Evolutionary conservation across 306 rosid genomes (phyloP), one percentile per base, ranked within the genome.

Genomic region (Urtica urens): DNA sequence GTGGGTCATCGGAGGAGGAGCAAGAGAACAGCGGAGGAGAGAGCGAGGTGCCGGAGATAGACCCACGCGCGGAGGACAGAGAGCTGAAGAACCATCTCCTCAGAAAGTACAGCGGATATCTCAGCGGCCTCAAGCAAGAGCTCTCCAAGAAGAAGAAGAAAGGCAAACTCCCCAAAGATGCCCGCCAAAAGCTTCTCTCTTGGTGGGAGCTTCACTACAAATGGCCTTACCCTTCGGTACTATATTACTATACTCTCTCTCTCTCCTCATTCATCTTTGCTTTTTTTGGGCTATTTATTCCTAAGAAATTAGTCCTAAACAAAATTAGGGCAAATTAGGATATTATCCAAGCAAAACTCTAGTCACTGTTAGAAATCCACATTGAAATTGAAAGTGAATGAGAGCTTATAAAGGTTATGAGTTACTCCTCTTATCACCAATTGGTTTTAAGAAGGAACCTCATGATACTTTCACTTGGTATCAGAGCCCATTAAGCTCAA

Each of bases 221-320:
- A 64, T 92, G 99, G 99, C 99, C 99, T 3, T 92, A 92, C 57
- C 99, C 99, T 60, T 92, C 96, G 49, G 99, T 90, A 77, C n/a
- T 25, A 64, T 26, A 26, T 18, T 9, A 7, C 6, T 16, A 35
- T 22, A 10, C n/a, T 0, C 26, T 2, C 0, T 2, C 12, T 31
- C 33, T 15, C 17, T 1, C 13, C 17, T 0, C 24, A 15, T 25
- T 8, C n/a, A 10, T 46, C 16, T n/a, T n/a, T n/a, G n/a, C n/a
- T n/a, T n/a, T n/a, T n/a, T n/a, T n/a, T n/a, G n/a, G n/a, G n/a
- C n/a, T n/a, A n/a, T n/a, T n/a, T n/a, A n/a, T n/a, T n/a, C n/a
- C n/a, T n/a, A n/a, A n/a, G n/a, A n/a, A n/a, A n/a, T n/a, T n/a
- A n/a, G n/a, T n/a, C n/a, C n/a, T n/a, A n/a, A n/a, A n/a, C n/a